A percentile compares a stretch with the other conserved stretches of the same genome.
These are phyloP conservation scores for Candida krabiensis DNA, from an alignment of 805 yeast species.

Conservation along the genomic window DNA sequence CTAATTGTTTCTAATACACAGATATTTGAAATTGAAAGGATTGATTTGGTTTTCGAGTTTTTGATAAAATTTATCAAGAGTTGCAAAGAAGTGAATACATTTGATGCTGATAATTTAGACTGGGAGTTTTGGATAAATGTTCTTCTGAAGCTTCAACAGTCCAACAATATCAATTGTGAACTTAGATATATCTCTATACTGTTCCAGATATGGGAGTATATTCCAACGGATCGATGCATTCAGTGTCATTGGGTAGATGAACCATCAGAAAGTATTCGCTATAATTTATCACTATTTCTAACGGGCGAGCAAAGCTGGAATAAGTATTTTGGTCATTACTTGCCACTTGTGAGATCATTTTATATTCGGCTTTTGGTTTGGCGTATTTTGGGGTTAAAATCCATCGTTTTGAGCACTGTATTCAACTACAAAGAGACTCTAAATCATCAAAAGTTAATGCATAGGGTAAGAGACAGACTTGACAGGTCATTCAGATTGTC, in stretches of 20 bases:
- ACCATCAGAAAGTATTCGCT: constrained; percentile 42
- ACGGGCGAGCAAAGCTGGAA: constrained; percentile 51
- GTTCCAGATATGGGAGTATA: constrained; percentile 71
- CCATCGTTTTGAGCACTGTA: constrained; percentile 9
- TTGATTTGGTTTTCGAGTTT: constrained; percentile 25
- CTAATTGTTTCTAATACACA: constrained; percentile 23
- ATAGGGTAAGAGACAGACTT: constrained; percentile 31
- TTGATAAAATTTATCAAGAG: constrained; percentile 25
- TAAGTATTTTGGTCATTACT: constrained; percentile 72
- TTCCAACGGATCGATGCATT: constrained; percentile 40
- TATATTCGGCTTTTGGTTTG: constrained; percentile 68
- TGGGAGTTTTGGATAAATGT: constrained; percentile 81
- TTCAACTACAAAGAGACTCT: constrained; percentile 19
- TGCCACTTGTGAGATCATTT: constrained; percentile 70
- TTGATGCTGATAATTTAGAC: constrained; percentile 38
- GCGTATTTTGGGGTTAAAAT: constrained; percentile 45
- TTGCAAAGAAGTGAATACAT: constrained; percentile 13
- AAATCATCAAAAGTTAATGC: constrained; percentile 11
- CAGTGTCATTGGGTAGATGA: constrained; percentile 40
- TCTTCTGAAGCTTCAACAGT: constrained; percentile 54
- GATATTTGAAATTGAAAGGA: constrained; percentile 23
- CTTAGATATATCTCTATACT: constrained; percentile 63
- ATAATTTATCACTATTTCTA: constrained; percentile 55
- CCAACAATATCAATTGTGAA: constrained; percentile 62
- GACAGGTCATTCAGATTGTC: constrained; percentile 26